A percentile compares a stretch with the other conserved stretches of the same genome.
These are phyloP conservation scores for Lichtheimia ramosa DNA, from an alignment of 371 early-diverging fungal species.

Conservation along the genomic window DNA sequence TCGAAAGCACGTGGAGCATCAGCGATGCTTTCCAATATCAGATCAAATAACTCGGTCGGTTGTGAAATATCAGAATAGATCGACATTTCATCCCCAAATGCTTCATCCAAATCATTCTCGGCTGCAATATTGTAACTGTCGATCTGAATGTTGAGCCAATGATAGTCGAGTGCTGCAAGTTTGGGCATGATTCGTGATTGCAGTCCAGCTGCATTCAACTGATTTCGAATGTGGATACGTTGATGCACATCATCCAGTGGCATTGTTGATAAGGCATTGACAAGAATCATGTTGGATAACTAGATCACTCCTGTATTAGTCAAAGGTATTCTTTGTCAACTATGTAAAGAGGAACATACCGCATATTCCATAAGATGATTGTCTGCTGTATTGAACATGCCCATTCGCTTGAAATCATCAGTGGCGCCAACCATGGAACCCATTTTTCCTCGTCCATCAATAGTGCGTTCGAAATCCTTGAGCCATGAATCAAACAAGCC, in stretches of 20 bases:
- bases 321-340: not conserved
- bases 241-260: conserved; percentile 63
- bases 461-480: conserved; percentile 58
- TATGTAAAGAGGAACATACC: conserved; percentile 32
- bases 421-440: conserved; percentile 66
- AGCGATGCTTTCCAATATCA: conserved; percentile 56
- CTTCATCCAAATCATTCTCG: conserved; percentile 56
- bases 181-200: conserved; percentile 51
- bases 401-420: conserved; percentile 57
- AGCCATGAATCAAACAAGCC: conserved; percentile 78
- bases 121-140: conserved; percentile 71
- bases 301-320: conserved; percentile 15
- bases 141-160: conserved; percentile 68
- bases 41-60: conserved; percentile 69
- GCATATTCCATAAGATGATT: conserved; percentile 77
- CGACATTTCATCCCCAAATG: conserved; percentile 18
- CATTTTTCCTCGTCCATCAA: conserved; percentile 70
- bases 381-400: conserved; percentile 57
- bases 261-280: conserved; percentile 76
- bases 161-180: conserved; percentile 63
- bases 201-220: conserved; percentile 71
- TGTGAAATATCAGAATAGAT: conserved; percentile 47
- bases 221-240: conserved; percentile 75
- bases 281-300: conserved; percentile 78
- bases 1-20: conserved; percentile 68